These are phyloP conservation scores for Blastobotrys serpentis DNA, from an alignment of 1,139 yeast genomes.

Conservation along the genomic window DNA sequence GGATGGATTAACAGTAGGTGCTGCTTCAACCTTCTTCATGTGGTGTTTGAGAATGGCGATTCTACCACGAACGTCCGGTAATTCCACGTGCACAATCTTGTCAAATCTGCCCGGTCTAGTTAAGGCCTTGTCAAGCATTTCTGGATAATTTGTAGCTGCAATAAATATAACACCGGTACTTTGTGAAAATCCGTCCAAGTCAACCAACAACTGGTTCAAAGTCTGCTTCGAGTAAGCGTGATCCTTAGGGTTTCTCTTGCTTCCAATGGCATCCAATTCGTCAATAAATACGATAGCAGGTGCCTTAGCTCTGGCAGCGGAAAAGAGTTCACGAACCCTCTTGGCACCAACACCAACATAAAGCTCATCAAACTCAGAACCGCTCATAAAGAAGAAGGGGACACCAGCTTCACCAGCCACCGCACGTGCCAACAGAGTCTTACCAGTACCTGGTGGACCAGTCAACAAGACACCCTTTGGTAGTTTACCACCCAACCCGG, in stretches of 20 bases:
- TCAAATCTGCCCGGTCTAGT: slow-evolving; percentile 99
- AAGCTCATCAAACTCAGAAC: slow-evolving; percentile 95
- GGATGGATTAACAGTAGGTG: slow-evolving; percentile 81
- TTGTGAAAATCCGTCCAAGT: slow-evolving; percentile 94
- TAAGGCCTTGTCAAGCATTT: slow-evolving; percentile 90
- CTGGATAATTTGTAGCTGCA: slow-evolving; percentile 98
- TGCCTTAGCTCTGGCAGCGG: slow-evolving; percentile 90
- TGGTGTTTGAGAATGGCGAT: slow-evolving; percentile 89
- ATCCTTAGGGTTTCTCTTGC: slow-evolving; percentile 94
- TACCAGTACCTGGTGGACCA: slow-evolving; percentile 99
- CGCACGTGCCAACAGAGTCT: slow-evolving; percentile 93
- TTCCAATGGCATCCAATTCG: slow-evolving; percentile 98
- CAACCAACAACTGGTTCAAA: slow-evolving; percentile 90
- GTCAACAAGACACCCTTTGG: slow-evolving; percentile 96
- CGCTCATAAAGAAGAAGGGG: slow-evolving; percentile 97
- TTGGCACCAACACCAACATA: slow-evolving; percentile 99
- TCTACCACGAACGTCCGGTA: slow-evolving; percentile 98
- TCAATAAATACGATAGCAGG: slow-evolving; percentile 97
- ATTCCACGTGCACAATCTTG: slow-evolving; percentile 89
- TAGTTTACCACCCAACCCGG: slow-evolving; percentile 93
- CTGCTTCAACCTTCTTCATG: slow-evolving; percentile 84
- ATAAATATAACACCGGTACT: slow-evolving; percentile 90
- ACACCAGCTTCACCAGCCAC: slow-evolving; percentile 99
- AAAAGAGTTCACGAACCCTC: slow-evolving; percentile 88
- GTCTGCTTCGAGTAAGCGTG: slow-evolving; percentile 98